Base-by-base conservation (phyloP, 1,284 basidiomycete genomes). In the Microbotryum lychnidis-dioicae region DNA sequence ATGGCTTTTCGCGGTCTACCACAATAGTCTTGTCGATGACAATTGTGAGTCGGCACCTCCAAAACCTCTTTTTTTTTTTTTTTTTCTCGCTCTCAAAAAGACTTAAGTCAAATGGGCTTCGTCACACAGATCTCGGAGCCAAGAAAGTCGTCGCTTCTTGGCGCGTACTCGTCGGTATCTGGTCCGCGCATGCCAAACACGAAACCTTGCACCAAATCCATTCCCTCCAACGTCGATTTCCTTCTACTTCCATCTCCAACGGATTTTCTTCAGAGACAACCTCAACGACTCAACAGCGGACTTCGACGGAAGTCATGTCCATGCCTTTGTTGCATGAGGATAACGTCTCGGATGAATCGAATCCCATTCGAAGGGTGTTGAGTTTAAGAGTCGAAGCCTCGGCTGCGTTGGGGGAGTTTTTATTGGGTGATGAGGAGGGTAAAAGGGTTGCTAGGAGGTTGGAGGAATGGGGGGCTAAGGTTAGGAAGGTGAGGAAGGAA, bases 151-250 rank as follows among this genome's bases (percentile, higher is more conserved):
- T 86, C 33, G 87, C 91, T 6, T 84, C 90, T 14, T 96, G 91
- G 91, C 85, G 89, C 56, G 83, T 93, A 20, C 80, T 96, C 16
- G 82, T 93, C 66, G 92, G 91, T 16, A 84, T 94, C 14, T 96
- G 91, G 91, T 80, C 82, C 3, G 90, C 91, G 10, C 84, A 84
- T 47, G 67, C 66, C 21, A 63, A 62, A 31, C 50, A 53, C 6
- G 67, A 68, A 56, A 64, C 67, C 5, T n/a, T 60, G 16, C 37
- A 42, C 37, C 37, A 42, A 42, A 42, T 42, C 3, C 37, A 42
- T 42, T 42, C 37, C 37, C 37, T 42, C 1, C 37, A 42, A 42
- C 47, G 10, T 58, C 33, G 56, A 18, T 29, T 53, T 20, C 29
- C 51, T 21, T 63, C 25, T 47, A 56, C 16, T 49, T 54, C 44